phyloP scores from a whole-genome alignment of 2,329 filamentous ascomycete genomes.

The Pezicula rhizophila region DNA sequence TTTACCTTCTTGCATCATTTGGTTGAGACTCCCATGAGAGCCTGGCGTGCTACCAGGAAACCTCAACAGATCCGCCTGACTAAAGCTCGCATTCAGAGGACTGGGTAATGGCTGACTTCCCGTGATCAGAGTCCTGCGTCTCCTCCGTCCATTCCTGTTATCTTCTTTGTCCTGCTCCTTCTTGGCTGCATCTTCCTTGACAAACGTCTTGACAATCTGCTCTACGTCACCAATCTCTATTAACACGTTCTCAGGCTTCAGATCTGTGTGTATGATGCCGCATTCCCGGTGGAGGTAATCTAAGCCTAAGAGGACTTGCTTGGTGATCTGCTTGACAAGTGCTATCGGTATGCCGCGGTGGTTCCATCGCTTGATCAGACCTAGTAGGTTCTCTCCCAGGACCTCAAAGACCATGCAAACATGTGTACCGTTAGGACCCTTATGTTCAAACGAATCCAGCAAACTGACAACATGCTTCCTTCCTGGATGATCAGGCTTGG shows the following conservation, averaged over 20 bases:
- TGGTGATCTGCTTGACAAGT: constrained; percentile 96
- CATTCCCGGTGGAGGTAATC: constrained; percentile 97
- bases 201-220: constrained; percentile 94
- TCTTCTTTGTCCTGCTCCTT: constrained; percentile 70
- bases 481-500: constrained; percentile 90
- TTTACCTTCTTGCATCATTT: constrained; percentile 76
- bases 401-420: constrained; percentile 99
- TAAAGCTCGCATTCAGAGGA: constrained; percentile 88
- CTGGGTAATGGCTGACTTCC: constrained; percentile 94
- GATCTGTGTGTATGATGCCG: constrained; percentile 95
- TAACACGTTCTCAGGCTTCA: constrained; percentile 96
- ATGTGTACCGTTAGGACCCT: constrained; percentile 91
- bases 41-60: constrained; percentile 51
- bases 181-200: constrained; percentile 63
- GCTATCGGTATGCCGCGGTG: constrained; percentile 95
- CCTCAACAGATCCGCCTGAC: constrained; percentile 62
- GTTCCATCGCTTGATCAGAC: constrained; percentile 97
- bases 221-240: constrained; percentile 99
- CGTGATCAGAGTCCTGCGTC: constrained; percentile 89
- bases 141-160: constrained; percentile 82
- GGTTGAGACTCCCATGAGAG: constrained; percentile 72
- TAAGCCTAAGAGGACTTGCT: constrained; percentile 90
- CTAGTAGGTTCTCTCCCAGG: constrained; percentile 86
- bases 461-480: constrained; percentile 93
- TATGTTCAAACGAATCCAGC: constrained; percentile 95